phyloP scores from a whole-genome alignment of 2,329 filamentous ascomycete species.

The Lachnellula hyalina region DNA sequence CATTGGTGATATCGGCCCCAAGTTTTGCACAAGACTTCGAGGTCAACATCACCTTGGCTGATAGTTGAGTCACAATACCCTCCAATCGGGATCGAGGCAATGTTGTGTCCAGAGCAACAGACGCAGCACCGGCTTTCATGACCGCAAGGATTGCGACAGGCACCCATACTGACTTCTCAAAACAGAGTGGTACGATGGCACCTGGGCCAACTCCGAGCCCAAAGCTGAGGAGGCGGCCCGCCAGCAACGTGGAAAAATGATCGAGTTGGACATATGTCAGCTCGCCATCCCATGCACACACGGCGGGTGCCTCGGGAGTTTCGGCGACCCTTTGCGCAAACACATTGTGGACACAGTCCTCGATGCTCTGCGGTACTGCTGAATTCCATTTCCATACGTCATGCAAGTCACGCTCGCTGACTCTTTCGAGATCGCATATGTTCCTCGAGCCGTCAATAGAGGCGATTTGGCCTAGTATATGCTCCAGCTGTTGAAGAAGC shows the following conservation, averaged over 20 bases:
- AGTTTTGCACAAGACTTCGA: background rate
- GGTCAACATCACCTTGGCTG: background rate
- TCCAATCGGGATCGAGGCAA: slow-evolving; percentile 17
- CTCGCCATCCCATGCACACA: slow-evolving; percentile 5
- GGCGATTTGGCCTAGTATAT: background rate
- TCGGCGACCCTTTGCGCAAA: background rate
- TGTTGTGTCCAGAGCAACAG: slow-evolving; percentile 25
- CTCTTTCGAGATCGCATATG: background rate
- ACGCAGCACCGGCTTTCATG: slow-evolving; percentile 23
- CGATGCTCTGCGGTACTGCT: background rate
- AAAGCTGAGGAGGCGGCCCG: slow-evolving; percentile 1
- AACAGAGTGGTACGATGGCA: slow-evolving; percentile 16
- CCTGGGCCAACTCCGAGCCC: slow-evolving; percentile 10
- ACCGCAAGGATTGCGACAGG: slow-evolving; percentile 21
- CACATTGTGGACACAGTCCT: slow-evolving; percentile 1
- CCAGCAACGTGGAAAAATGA: slow-evolving; percentile 9
- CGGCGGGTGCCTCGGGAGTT: background rate
- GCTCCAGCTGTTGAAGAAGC: background rate
- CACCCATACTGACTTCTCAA: slow-evolving; percentile 21
- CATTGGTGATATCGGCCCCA: background rate
- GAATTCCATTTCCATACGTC: slow-evolving; percentile 1
- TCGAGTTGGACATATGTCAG: slow-evolving; percentile 20
- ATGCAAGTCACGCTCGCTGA: background rate
- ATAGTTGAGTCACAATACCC: background rate
- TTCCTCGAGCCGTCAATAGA: background rate